phyloP scores from a whole-genome alignment of 1,284 basidiomycete species.

The Porogramme epimiltina region DNA sequence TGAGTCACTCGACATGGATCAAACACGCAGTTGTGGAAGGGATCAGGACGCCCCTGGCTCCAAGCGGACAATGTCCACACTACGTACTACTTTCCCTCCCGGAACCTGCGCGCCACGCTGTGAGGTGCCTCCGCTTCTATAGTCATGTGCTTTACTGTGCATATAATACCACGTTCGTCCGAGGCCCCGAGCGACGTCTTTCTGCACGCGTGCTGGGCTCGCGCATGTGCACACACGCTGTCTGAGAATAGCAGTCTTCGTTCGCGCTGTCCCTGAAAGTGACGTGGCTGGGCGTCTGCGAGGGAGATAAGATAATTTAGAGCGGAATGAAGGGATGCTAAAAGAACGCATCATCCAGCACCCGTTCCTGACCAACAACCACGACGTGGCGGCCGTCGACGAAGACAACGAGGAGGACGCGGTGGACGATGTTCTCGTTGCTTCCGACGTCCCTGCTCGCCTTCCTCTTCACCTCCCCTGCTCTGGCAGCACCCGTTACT shows the following conservation, averaged over 20 bases:
- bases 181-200: neutral
- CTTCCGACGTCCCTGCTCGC: conserved; percentile 37
- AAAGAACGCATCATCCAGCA: neutral
- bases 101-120: conserved; percentile 9
- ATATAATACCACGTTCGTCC: conserved; percentile 23
- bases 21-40: conserved; percentile 9
- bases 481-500: conserved; percentile 42
- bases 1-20: conserved; percentile 6
- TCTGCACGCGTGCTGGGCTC: neutral
- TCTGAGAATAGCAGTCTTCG: neutral
- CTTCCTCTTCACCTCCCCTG: conserved; percentile 44
- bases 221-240: neutral
- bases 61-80: conserved; percentile 9
- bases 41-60: conserved; percentile 1
- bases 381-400: conserved; percentile 23
- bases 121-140: conserved; percentile 17
- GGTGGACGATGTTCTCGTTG: conserved; percentile 26
- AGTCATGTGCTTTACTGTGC: conserved; percentile 24
- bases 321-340: neutral
- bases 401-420: conserved; percentile 22
- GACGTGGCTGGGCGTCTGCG: conserved; percentile 18
- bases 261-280: neutral
- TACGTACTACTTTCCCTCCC: conserved; percentile 9
- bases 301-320: conserved; percentile 17
- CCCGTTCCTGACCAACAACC: neutral